Percentiles rank a stretch among this genome's conserved stretches.
Conservation (phyloP, 768 basidiomycete genomes). For the Pleurotus sapidus region DNA sequence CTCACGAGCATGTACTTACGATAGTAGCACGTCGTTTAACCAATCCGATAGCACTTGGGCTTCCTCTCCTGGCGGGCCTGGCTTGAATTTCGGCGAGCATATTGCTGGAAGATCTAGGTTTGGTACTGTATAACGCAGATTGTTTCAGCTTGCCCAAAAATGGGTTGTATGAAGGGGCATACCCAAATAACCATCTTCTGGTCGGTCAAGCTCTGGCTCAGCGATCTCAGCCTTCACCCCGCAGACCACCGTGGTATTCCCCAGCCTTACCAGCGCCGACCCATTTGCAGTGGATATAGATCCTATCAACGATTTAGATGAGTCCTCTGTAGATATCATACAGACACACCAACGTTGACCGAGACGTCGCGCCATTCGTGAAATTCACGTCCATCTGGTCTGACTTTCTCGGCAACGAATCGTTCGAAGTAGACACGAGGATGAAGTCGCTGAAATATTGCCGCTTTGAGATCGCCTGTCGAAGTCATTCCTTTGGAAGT, state of each 20-base stretch:
- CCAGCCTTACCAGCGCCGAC: conserved; percentile 86
- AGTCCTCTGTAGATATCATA: too few relatives aligned
- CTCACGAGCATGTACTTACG: conserved; percentile 42
- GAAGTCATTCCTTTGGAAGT: too few relatives aligned
- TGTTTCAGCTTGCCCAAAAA: not conserved
- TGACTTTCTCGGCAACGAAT: conserved; percentile 72
- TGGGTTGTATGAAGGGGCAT: conserved; percentile 16
- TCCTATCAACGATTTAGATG: conserved; percentile 41
- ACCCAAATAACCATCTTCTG: conserved; percentile 84
- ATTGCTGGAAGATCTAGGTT: conserved; percentile 93
- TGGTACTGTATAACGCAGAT: conserved; percentile 57
- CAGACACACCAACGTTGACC: conserved; percentile 71
- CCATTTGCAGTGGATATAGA: conserved; percentile 94
- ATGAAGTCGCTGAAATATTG: conserved; percentile 84
- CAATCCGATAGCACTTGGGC: conserved; percentile 88
- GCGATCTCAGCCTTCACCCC: conserved; percentile 96
- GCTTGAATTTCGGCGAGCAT: conserved; percentile 91
- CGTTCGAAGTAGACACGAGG: conserved; percentile 85
- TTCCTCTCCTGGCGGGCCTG: conserved; percentile 93
- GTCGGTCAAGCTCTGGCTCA: conserved; percentile 79
- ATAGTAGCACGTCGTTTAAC: conserved; percentile 71
- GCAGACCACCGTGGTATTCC: conserved; percentile 93
- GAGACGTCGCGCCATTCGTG: conserved; percentile 70
- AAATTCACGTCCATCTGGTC: conserved; percentile 82
- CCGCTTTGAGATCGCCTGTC: conserved; percentile 38